Percentiles rank a stretch among this genome's conserved stretches.
phyloP scores from a whole-genome alignment of 345 rosid genomes.

The rapeseed (Brassica napus) region DNA sequence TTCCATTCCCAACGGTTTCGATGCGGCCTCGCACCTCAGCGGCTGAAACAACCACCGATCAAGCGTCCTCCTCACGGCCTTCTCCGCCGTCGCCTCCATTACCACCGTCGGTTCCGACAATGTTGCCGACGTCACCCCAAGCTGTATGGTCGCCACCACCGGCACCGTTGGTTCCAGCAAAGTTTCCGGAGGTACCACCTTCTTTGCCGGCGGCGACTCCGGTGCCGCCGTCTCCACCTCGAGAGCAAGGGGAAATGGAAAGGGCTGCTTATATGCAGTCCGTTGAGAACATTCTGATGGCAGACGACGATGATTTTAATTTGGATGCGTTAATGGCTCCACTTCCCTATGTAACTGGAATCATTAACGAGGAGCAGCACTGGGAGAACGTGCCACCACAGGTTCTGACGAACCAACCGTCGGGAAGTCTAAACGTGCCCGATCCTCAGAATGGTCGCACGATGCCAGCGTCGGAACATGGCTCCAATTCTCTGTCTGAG shows the following conservation, averaged over 20 bases:
- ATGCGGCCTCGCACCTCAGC: background rate
- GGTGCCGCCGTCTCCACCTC: slow-evolving; percentile 4
- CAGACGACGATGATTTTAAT: slow-evolving; percentile 33
- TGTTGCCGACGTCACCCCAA: background rate
- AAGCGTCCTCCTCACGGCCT: background rate
- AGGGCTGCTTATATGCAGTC: slow-evolving; percentile 53
- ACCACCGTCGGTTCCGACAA: background rate
- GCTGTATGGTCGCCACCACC: background rate
- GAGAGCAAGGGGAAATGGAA: slow-evolving; percentile 43
- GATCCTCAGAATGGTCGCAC: slow-evolving; percentile 37
- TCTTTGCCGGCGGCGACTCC: background rate
- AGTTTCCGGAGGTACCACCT: background rate
- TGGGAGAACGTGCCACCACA: slow-evolving; percentile 5
- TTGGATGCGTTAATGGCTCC: slow-evolving; percentile 45
- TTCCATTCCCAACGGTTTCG: background rate
- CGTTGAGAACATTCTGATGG: slow-evolving; percentile 26
- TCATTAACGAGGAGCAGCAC: slow-evolving; percentile 20
- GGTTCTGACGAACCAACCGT: slow-evolving; percentile 3
- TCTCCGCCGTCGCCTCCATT: background rate
- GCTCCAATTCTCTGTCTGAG: background rate
- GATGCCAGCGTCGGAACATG: background rate
- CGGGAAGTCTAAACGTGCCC: slow-evolving; percentile 62
- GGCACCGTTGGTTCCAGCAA: background rate
- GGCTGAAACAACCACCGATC: background rate
- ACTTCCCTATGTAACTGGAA: slow-evolving; percentile 45